Percentiles rank a stretch among this genome's conserved stretches.
These are phyloP conservation scores for Phytophthora foliorum DNA, from an alignment of 352 stramenopile genomes.

Conservation along the genomic window DNA sequence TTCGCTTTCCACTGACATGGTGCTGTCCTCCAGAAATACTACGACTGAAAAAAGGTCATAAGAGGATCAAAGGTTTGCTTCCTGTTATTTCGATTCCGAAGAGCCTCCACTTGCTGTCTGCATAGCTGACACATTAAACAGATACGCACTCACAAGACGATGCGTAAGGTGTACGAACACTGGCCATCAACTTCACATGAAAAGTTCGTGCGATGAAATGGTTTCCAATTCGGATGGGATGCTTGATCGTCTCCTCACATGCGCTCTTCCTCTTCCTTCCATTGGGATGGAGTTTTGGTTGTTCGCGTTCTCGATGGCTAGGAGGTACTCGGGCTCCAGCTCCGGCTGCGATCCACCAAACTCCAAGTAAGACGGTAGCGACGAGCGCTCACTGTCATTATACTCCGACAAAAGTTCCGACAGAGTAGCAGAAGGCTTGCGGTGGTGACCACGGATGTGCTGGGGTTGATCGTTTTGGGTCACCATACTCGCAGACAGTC, in stretches of 20 bases:
- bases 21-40: constrained; percentile 25
- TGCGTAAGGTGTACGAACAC: constrained; percentile 18
- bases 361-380: constrained; percentile 38
- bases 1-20: constrained; percentile 14
- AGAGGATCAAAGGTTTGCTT: constrained; percentile 14
- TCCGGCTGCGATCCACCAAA: constrained; percentile 40
- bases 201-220: constrained; percentile 42
- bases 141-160: constrained; percentile 14
- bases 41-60: not conserved
- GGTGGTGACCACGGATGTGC: constrained; percentile 34
- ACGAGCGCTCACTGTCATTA: constrained; percentile 43
- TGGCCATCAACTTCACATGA: constrained; percentile 24
- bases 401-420: constrained; percentile 78
- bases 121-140: constrained; percentile 13
- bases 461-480: constrained; percentile 27
- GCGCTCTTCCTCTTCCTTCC: constrained; percentile 35
- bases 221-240: constrained; percentile 33
- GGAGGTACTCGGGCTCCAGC: constrained; percentile 46
- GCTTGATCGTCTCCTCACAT: constrained; percentile 37
- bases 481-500: constrained; percentile 34
- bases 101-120: constrained; percentile 10
- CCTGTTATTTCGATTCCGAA: constrained; percentile 26
- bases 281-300: constrained; percentile 25
- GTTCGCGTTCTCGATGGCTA: constrained; percentile 35
- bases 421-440: constrained; percentile 46